Evolutionary conservation across 192 early-diverging fungal genomes (phyloP).

Genomic region (Backusella liffmaniae): DNA sequence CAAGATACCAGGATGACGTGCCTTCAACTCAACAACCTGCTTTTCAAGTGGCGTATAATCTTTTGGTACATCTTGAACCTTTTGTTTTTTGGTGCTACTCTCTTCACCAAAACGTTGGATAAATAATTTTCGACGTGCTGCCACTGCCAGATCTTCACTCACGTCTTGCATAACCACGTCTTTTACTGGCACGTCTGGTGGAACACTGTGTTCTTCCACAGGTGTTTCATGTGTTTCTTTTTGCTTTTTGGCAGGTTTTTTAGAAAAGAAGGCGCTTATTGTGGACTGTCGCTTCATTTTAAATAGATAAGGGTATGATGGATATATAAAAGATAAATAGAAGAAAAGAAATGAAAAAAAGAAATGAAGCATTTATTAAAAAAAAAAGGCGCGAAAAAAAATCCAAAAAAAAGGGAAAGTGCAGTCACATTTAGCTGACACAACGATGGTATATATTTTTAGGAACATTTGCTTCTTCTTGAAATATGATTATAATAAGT

Average conservation of each 20-base stretch:
- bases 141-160: not conserved
- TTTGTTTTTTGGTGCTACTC: not conserved
- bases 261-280: not conserved
- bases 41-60: slow-evolving; percentile 82
- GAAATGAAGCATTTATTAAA: too few relatives aligned
- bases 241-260: not conserved
- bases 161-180: not conserved
- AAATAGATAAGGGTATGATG: too few relatives aligned
- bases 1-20: slow-evolving; percentile 65
- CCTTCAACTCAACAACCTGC: slow-evolving; percentile 78
- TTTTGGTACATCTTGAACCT: not conserved
- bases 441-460: too few relatives aligned
- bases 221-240: not conserved
- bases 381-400: too few relatives aligned
- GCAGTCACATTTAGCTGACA: not conserved
- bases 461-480: not conserved
- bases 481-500: not conserved
- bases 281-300: slow-evolving; percentile 4
- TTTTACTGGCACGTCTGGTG: too few relatives aligned
- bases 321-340: not conserved
- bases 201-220: not conserved
- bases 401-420: not conserved
- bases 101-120: not conserved
- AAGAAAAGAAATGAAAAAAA: not conserved
- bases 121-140: not conserved